These are phyloP conservation scores for Sclerotinia sclerotiorum DNA, from an alignment of 2,329 filamentous ascomycete species.

Conservation along the genomic window DNA sequence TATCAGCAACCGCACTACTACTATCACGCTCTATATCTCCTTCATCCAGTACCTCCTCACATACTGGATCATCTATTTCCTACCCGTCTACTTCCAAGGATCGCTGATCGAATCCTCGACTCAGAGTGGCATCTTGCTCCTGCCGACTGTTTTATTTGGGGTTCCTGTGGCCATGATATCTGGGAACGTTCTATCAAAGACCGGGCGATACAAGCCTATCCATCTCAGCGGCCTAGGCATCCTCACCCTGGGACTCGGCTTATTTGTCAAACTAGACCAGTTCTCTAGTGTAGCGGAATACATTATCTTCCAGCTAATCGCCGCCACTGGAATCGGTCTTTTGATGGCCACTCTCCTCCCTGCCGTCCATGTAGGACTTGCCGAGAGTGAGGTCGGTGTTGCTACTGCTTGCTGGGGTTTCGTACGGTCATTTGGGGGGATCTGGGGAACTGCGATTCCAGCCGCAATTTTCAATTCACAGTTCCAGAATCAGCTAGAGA, in stretches of 20 bases:
- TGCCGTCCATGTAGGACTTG: constrained; percentile 43
- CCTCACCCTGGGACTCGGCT: constrained; percentile 37
- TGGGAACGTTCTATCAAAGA: not conserved
- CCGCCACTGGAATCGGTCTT: constrained; percentile 6
- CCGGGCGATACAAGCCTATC: constrained; percentile 35
- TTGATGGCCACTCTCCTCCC: constrained; percentile 33
- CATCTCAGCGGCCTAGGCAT: constrained; percentile 41
- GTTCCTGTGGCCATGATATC: not conserved
- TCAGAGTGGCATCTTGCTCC: constrained; percentile 39
- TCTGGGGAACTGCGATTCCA: constrained; percentile 21
- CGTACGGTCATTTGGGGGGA: constrained; percentile 23
- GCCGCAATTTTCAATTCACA: constrained; percentile 14
- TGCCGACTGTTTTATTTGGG: constrained; percentile 35
- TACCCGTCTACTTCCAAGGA: constrained; percentile 52
- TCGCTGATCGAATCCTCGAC: constrained; percentile 42
- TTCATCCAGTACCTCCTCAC: constrained; percentile 44
- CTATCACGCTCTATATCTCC: constrained; percentile 38
- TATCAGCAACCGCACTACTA: constrained; percentile 9
- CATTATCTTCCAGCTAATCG: not conserved
- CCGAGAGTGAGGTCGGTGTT: constrained; percentile 17
- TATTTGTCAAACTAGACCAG: constrained; percentile 44
- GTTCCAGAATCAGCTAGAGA: not conserved
- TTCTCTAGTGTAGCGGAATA: constrained; percentile 36
- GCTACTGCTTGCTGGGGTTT: constrained; percentile 24
- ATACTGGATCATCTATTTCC: constrained; percentile 44